Conservation (phyloP, 2,329 filamentous ascomycete species). For the Hypomyces rosellus region DNA sequence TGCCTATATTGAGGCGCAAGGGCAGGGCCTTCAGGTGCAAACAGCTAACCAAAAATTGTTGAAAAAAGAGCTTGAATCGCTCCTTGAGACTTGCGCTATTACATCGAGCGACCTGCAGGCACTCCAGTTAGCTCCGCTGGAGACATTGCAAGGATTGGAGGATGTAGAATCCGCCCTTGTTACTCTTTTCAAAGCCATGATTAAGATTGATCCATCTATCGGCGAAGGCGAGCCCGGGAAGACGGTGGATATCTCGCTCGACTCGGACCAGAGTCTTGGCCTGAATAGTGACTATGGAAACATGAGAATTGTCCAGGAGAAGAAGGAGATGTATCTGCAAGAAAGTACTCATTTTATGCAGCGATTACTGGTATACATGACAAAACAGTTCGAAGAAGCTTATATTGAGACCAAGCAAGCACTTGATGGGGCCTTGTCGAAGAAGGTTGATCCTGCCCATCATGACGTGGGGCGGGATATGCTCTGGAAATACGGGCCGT, state of each 20-base stretch:
- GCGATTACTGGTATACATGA: constrained; percentile 75
- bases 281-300: constrained; percentile 72
- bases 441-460: constrained; percentile 63
- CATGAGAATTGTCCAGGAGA: constrained; percentile 92
- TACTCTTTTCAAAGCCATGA: constrained; percentile 83
- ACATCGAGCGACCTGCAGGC: constrained; percentile 67
- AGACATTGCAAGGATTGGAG: constrained; percentile 62
- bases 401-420: constrained; percentile 63
- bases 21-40: constrained; percentile 93
- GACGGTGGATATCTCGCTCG: constrained; percentile 41
- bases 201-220: constrained; percentile 83
- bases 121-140: constrained; percentile 66
- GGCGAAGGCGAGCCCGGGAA: constrained; percentile 45
- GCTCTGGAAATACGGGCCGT: constrained; percentile 81
- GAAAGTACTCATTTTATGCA: constrained; percentile 73
- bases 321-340: constrained; percentile 79
- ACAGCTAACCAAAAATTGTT: constrained; percentile 94
- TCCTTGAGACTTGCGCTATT: constrained; percentile 90
- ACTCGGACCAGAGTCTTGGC: constrained; percentile 36
- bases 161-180: constrained; percentile 73
- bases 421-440: constrained; percentile 53
- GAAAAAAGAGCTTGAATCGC: constrained; percentile 77
- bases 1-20: constrained; percentile 93
- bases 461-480: constrained; percentile 66
- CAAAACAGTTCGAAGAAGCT: constrained; percentile 69